These are phyloP conservation scores for Adansonia digitata DNA, from an alignment of 345 rosid genomes.

Conservation along the genomic window DNA sequence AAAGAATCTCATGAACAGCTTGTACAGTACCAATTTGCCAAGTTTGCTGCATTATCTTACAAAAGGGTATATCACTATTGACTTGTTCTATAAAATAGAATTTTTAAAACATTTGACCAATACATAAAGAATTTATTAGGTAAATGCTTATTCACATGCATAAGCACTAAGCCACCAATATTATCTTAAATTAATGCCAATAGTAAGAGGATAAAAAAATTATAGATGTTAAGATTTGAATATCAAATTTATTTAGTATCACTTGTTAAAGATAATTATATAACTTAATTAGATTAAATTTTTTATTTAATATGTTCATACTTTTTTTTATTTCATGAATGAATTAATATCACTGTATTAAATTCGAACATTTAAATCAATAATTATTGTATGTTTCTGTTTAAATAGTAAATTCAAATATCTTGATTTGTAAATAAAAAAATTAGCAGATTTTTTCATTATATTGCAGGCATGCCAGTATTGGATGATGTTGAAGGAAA, in stretches of 20 bases:
- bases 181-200: neutral
- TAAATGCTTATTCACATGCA: neutral
- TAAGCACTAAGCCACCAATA: neutral
- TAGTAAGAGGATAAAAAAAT: too few species aligned
- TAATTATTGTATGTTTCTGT: too few species aligned
- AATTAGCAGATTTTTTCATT: neutral
- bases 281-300: too few species aligned
- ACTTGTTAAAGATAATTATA: too few species aligned
- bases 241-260: too few species aligned
- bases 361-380: too few species aligned
- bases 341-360: too few species aligned
- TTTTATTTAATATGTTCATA: too few species aligned
- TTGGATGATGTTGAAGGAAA: neutral
- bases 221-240: too few species aligned
- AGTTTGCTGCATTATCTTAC: neutral
- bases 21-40: neutral
- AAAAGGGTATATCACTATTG: neutral
- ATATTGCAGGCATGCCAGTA: neutral
- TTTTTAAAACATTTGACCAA: constrained; percentile 1
- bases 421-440: too few species aligned
- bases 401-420: too few species aligned
- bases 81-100: neutral
- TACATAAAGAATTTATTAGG: neutral
- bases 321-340: too few species aligned
- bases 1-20: neutral